Evolutionary conservation across 768 basidiomycete genomes (phyloP).

Genomic region (Exidia glandulosa): DNA sequence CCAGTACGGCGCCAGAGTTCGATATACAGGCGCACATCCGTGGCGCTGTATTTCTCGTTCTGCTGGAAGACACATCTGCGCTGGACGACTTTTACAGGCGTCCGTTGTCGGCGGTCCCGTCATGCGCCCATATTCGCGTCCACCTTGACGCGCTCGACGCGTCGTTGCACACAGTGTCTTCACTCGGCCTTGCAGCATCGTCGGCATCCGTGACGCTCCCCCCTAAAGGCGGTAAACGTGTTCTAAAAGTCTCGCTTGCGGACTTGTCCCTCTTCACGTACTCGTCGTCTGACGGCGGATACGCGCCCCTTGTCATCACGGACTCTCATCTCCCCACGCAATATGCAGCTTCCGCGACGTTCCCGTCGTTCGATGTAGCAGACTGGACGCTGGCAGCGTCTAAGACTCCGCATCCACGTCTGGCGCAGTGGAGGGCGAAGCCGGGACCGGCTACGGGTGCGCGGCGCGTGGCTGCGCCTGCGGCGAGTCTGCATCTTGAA

Average conservation of each 20-base stretch:
- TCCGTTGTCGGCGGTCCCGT: slow-evolving; percentile 46
- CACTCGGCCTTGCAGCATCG: slow-evolving; percentile 12
- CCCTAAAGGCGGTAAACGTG: slow-evolving; percentile 2
- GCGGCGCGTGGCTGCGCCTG: neutral
- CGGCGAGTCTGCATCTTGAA: slow-evolving; percentile 19
- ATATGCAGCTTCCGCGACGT: slow-evolving; percentile 26
- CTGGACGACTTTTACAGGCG: slow-evolving; percentile 38
- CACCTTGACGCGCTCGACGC: slow-evolving; percentile 28
- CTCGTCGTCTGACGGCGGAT: neutral
- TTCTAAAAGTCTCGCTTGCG: slow-evolving; percentile 20
- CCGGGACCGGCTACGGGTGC: slow-evolving; percentile 7
- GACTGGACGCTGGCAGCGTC: slow-evolving; percentile 50
- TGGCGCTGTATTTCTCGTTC: slow-evolving; percentile 37
- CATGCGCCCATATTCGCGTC: slow-evolving; percentile 43
- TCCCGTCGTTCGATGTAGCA: slow-evolving; percentile 47
- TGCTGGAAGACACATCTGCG: slow-evolving; percentile 19
- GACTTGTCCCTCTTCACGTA: slow-evolving; percentile 47
- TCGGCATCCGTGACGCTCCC: neutral
- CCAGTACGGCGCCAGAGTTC: slow-evolving; percentile 11
- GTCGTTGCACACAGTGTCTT: slow-evolving; percentile 17
- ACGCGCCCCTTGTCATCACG: slow-evolving; percentile 60
- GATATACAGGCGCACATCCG: slow-evolving; percentile 27
- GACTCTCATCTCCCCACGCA: slow-evolving; percentile 57
- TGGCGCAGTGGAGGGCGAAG: slow-evolving; percentile 53
- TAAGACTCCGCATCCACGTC: slow-evolving; percentile 33